Evolutionary conservation across 345 rosid genomes (phyloP), one percentile per base, ranked within the genome.

Genomic region (Cardamine chenopodiifolia): DNA sequence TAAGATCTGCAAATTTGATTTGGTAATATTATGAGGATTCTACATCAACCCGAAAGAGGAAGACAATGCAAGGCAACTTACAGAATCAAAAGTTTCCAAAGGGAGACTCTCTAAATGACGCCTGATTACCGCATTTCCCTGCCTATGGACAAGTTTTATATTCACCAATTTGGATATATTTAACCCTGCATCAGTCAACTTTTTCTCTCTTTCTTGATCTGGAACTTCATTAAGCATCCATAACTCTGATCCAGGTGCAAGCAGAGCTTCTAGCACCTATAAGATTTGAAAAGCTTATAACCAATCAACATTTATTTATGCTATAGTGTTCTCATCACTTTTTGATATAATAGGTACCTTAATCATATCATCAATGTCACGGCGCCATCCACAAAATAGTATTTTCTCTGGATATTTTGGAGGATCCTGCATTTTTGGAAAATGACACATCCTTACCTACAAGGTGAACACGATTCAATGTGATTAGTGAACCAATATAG

Each of bases 151-250:
- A 34, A 93, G 97, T 74, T 80, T 87, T 74, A 90, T 76, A 80
- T 93, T 93, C 71, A 67, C 65, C 77, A 89, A 71, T 18, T 76
- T 77, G 29, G 80, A 72, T 79, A 82, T 82, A 53, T 90, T 86
- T 39, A 92, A 87, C 69, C 97, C 98, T 28, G 93, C 93, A 67
- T 87, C 97, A 57, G 78, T 79, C 74, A 90, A 80, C 82, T 89
- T 93, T 61, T 64, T 86, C 77, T 93, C 97, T 85, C 98, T 87
- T 77, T 87, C 93, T 59, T 83, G 82, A 75, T 86, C 90, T 42
- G 91, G 89, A 60, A 93, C 97, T 76, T 90, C 98, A 49, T 91
- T 93, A 80, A 93, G 88, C 87, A 93, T 90, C 97, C 98, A 93
- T 68, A 93, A 82, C 80, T 93, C 95, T 23, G 98, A 93, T 78